A percentile compares a stretch with the other conserved stretches of the same genome.
Conservation (phyloP, 2,329 filamentous ascomycete genomes). For the Fusarium scirpi region DNA sequence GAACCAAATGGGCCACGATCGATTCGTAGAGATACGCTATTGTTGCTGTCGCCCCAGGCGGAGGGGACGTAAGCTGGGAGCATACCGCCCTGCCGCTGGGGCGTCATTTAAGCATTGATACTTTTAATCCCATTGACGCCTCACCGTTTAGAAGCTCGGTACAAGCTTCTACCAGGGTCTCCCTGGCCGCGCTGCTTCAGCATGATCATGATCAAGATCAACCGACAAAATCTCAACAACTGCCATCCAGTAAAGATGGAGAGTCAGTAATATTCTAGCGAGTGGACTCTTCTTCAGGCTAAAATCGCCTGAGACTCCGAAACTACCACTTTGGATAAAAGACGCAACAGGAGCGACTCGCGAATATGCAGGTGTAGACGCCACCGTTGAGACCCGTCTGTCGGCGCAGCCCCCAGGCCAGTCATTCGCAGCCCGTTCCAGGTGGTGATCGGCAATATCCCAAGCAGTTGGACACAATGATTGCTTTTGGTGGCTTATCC, state of each 20-base stretch:
- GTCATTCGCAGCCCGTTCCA: conserved; percentile 39
- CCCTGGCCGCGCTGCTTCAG: conserved; percentile 8
- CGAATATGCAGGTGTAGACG: conserved; percentile 31
- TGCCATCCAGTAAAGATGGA: background rate
- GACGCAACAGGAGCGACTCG: conserved; percentile 38
- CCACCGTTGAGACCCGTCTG: conserved; percentile 35
- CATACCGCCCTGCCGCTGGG: conserved; percentile 11
- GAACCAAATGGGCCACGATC: conserved; percentile 32
- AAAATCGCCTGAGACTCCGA: conserved; percentile 27
- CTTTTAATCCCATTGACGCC: conserved; percentile 22
- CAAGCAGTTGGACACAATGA: conserved; percentile 31
- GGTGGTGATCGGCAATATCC: conserved; percentile 41
- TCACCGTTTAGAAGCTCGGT: conserved; percentile 32
- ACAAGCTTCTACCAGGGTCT: conserved; percentile 9
- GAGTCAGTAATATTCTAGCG: conserved; percentile 5
- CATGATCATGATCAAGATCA: conserved; percentile 1
- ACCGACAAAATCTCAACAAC: background rate
- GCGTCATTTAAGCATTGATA: conserved; percentile 30
- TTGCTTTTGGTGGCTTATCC: conserved; percentile 38
- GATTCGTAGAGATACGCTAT: conserved; percentile 22
- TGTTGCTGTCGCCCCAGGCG: conserved; percentile 1
- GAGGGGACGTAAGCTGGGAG: conserved; percentile 10
- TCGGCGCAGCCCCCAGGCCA: conserved; percentile 17
- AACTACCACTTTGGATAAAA: conserved; percentile 31
- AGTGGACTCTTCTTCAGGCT: conserved; percentile 24